Evolutionary conservation across 306 rosid genomes (phyloP).

Genomic region (Ceratonia siliqua): DNA sequence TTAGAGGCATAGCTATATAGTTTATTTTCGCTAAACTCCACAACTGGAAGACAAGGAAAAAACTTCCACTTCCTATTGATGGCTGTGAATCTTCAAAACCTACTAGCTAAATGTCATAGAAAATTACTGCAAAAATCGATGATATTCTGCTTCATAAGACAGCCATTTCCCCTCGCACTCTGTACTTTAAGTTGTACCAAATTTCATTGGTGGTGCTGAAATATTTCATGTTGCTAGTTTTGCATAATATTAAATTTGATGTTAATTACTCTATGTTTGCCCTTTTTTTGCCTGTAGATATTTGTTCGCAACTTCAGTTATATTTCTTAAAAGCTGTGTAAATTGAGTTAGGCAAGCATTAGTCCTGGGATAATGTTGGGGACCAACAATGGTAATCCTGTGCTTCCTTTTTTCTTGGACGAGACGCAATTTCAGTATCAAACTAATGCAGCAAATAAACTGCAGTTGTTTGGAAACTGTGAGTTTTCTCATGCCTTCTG

Average conservation of each 20-base stretch:
- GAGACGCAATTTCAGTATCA: constrained; percentile 62
- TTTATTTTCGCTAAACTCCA: not conserved
- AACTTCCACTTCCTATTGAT: not conserved
- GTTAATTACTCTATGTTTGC: not conserved
- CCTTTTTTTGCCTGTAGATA: constrained; percentile 39
- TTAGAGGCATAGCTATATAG: not conserved
- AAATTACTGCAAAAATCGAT: not conserved
- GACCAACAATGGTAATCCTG: constrained; percentile 64
- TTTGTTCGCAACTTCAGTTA: constrained; percentile 25
- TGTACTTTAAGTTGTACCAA: constrained; percentile 2
- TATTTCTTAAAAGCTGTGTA: constrained; percentile 24
- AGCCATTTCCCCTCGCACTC: not conserved
- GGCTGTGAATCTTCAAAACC: constrained; percentile 2
- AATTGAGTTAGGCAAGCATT: constrained; percentile 25
- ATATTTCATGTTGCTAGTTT: constrained; percentile 8
- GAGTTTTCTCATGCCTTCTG: constrained; percentile 43
- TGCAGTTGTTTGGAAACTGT: constrained; percentile 83
- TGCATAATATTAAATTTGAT: constrained; percentile 20
- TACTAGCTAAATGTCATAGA: not conserved
- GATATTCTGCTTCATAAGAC: not conserved
- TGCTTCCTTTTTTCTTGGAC: constrained; percentile 75
- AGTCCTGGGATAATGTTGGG: constrained; percentile 62
- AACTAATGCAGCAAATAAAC: constrained; percentile 66
- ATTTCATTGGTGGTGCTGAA: not conserved
- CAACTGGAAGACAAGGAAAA: not conserved